Conservation (phyloP, 148 eudicot species). For the Rhododendron ovatum region DNA sequence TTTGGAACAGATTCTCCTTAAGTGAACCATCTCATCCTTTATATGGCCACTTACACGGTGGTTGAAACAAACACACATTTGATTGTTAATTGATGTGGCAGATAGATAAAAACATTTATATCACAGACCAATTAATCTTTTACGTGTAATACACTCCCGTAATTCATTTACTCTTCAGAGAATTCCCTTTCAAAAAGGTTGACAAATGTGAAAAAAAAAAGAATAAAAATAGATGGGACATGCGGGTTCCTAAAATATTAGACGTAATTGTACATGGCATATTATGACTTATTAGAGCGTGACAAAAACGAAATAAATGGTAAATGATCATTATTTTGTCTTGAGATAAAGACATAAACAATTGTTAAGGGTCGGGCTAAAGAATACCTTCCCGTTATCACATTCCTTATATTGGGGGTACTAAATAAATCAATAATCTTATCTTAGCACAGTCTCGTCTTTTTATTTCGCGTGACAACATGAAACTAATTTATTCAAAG, state of each 20-base stretch:
- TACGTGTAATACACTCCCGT: no score
- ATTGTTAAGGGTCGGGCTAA: background rate
- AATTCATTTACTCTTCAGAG: background rate
- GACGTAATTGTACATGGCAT: no score
- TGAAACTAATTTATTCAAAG: no score
- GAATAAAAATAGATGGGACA: background rate
- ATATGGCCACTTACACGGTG: no score
- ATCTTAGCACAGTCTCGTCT: no score
- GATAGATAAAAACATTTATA: no score
- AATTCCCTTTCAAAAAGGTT: background rate
- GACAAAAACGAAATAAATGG: background rate
- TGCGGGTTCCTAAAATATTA: background rate
- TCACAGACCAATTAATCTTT: no score
- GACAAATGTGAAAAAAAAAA: no score
- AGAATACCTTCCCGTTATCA: background rate
- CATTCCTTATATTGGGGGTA: background rate
- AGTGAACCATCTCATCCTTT: background rate
- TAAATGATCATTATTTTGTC: background rate
- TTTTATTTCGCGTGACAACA: no score
- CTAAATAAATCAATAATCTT: background rate
- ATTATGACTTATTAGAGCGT: background rate
- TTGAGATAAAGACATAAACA: background rate
- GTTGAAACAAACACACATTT: no score
- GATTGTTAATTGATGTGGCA: no score
- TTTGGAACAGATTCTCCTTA: background rate